Percentiles rank a stretch among this genome's conserved stretches.
phyloP scores from a whole-genome alignment of 192 early-diverging fungal genomes.

The Backusella tuberculispora region DNA sequence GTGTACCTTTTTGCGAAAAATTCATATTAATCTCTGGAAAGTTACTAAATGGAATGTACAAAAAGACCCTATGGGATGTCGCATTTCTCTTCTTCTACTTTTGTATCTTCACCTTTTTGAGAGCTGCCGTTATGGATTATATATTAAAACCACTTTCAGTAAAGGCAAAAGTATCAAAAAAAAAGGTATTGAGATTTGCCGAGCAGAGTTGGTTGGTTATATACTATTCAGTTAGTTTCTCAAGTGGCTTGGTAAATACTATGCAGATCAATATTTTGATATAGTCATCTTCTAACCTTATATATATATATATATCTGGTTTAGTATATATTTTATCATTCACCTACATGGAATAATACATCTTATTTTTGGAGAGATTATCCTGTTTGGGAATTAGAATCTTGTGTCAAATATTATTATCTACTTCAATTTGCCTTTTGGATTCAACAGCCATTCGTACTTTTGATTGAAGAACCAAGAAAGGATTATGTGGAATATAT shows the following conservation, averaged over 20 bases:
- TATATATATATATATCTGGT: not conserved
- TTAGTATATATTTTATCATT: constrained; percentile 61
- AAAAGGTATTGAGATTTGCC: constrained; percentile 57
- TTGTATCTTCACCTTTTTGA: constrained; percentile 58
- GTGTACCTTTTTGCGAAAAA: constrained; percentile 31
- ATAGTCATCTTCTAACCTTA: not conserved
- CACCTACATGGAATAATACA: constrained; percentile 67
- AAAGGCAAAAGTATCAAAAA: constrained; percentile 33
- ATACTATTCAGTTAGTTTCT: constrained; percentile 65
- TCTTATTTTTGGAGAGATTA: constrained; percentile 56
- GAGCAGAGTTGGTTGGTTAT: constrained; percentile 75
- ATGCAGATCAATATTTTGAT: not conserved
- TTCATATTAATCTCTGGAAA: constrained; percentile 36
- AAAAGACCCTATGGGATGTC: constrained; percentile 61
- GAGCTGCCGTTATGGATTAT: constrained; percentile 56
- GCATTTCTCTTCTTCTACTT: constrained; percentile 68
- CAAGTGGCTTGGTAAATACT: constrained; percentile 57
- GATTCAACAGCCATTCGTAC: constrained; percentile 61
- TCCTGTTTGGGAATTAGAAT: constrained; percentile 48
- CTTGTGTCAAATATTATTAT: constrained; percentile 57
- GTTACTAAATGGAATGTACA: constrained; percentile 41
- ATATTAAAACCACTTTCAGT: constrained; percentile 47
- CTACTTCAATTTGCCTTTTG: constrained; percentile 60
- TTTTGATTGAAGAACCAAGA: constrained; percentile 58
- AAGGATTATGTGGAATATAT: constrained; percentile 59